Percentiles rank a stretch among this genome's conserved stretches.
Evolutionary conservation across 495 filamentous ascomycete species (phyloP).

Genomic region (Hyaloscypha hepaticicola): DNA sequence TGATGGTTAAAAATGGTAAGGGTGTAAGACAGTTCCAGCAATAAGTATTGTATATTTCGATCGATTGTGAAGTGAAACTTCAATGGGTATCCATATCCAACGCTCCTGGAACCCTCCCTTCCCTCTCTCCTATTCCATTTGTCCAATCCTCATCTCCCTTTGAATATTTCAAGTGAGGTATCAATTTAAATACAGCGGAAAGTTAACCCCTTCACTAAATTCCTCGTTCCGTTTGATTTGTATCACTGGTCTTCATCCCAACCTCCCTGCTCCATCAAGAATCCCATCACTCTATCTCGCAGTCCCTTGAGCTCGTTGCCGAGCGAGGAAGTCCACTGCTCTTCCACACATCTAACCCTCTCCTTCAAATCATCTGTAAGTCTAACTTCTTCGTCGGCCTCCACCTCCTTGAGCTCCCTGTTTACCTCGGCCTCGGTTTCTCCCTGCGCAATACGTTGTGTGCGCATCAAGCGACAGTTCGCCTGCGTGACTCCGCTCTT

Average conservation of each 20-base stretch:
- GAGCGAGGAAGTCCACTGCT: conserved; percentile 67
- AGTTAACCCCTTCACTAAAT: neutral
- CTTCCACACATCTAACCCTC: conserved; percentile 84
- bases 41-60: neutral
- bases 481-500: conserved; percentile 73
- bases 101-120: neutral
- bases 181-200: neutral
- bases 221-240: neutral
- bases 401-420: conserved; percentile 58
- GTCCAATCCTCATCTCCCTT: neutral
- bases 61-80: neutral
- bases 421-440: conserved; percentile 49
- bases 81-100: neutral
- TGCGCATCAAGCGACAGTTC: conserved; percentile 53
- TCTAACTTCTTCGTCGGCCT: conserved; percentile 60
- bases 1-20: no score
- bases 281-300: conserved; percentile 60
- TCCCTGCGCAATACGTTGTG: conserved; percentile 57
- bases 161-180: no score
- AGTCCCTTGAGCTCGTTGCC: conserved; percentile 49
- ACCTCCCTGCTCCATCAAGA: conserved; percentile 64
- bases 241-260: conserved; percentile 63
- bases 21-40: neutral
- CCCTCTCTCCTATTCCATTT: no score
- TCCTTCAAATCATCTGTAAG: conserved; percentile 89